These are phyloP conservation scores for Arabidopsis thaliana DNA, from an alignment of 345 rosid genomes.

Conservation along the genomic window TAIR10.1 NC_003074.8:20401001-20401500, in stretches of 20 bases:
- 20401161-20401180: slow-evolving; percentile 77
- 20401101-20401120: slow-evolving; percentile 80
- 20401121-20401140: slow-evolving; percentile 78
- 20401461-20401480: slow-evolving; percentile 95
- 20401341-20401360: slow-evolving; percentile 80
- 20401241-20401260: slow-evolving; percentile 97
- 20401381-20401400: slow-evolving; percentile 78
- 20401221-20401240: slow-evolving; percentile 95
- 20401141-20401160: slow-evolving; percentile 81
- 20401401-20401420: slow-evolving; percentile 96
- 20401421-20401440: slow-evolving; percentile 76
- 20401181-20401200: slow-evolving; percentile 85
- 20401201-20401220: slow-evolving; percentile 98
- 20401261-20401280: slow-evolving; percentile 89
- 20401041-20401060: slow-evolving; percentile 98
- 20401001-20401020: slow-evolving; percentile 79
- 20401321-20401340: slow-evolving; percentile 92
- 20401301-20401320: slow-evolving; percentile 93
- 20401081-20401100: slow-evolving; percentile 76
- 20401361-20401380: slow-evolving; percentile 58
- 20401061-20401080: slow-evolving; percentile 94
- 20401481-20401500: slow-evolving; percentile 75
- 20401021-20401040: slow-evolving; percentile 95
- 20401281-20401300: slow-evolving; percentile 87
- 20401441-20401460: slow-evolving; percentile 90